These are phyloP conservation scores for Aspergillus sp. DNA, from an alignment of 2,329 filamentous ascomycete species.

Conservation along the genomic window DNA sequence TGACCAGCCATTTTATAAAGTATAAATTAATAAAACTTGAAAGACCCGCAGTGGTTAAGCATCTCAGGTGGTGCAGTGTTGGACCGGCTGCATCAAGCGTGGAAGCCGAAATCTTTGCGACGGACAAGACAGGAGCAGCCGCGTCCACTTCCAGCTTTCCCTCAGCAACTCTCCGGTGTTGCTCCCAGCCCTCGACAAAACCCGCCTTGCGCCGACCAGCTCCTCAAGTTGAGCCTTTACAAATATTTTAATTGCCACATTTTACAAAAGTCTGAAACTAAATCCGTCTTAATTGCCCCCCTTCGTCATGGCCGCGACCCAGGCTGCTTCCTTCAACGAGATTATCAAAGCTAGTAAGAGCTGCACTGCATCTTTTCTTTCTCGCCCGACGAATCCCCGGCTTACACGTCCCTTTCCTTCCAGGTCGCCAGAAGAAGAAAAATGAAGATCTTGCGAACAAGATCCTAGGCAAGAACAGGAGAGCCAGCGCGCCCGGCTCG, in stretches of 20 bases:
- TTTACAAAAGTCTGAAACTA: not conserved
- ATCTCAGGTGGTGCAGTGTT: conserved; percentile 13
- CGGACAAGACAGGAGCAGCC: not conserved
- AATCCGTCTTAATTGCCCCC: not conserved
- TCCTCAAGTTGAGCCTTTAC: not conserved
- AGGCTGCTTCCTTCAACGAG: conserved; percentile 49
- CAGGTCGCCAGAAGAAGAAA: conserved; percentile 55
- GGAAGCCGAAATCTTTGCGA: not conserved
- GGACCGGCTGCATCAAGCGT: conserved; percentile 1
- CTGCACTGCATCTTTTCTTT: conserved; percentile 5
- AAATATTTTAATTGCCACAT: not conserved
- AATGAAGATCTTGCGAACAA: conserved; percentile 59
- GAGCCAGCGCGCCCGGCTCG: conserved; percentile 48
- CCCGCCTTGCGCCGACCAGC: not conserved
- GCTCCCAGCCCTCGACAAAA: not conserved
- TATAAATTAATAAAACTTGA: not conserved
- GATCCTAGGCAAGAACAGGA: conserved; percentile 57
- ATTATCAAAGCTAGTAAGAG: conserved; percentile 52
- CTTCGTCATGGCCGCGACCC: conserved; percentile 36
- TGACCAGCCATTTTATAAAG: not conserved
- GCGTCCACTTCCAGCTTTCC: conserved; percentile 5
- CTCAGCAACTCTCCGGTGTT: conserved; percentile 2
- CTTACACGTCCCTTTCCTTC: conserved; percentile 3
- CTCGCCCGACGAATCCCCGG: not conserved
- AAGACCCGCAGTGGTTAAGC: not conserved